Evolutionary conservation across 345 rosid genomes (phyloP), one percentile per base, ranked within the genome.

Genomic region (Euclidium syriacum): DNA sequence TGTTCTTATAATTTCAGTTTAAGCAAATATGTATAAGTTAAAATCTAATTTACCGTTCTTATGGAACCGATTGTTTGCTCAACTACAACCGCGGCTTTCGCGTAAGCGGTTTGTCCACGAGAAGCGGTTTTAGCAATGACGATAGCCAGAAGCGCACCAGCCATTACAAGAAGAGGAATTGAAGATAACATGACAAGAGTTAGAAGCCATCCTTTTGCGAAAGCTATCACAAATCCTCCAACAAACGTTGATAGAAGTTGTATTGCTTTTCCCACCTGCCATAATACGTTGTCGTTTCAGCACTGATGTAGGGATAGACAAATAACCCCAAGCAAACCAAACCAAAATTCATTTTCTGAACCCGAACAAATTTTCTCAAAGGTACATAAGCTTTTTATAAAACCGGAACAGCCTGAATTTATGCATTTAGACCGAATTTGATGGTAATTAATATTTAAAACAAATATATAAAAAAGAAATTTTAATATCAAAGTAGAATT

Each of bases 51-150:
- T 80, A 91, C 98, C 30, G 95, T 91, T 83, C 87, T 68, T 38
- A 91, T 91, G 5, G 96, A 84, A 41, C 98, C 85, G 47, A 85
- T 77, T 0, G 90, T 84, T 68, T 91, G 91, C 47, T 85, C 96
- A 14, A 85, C 96, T 6, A 84, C 78, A 43, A 65, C 36, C 3
- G 96, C 85, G 24, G 98, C 95, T 70, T 85, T 76, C 0, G 84
- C 90, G 52, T 91, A 88, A 55, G 95, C 91, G 39, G 17, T 71
- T 67, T 84, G 88, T 48, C 96, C 91, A 2, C 57, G 80, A 26
- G 92, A 64, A 64, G 95, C 81, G 73, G 74, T 77, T 79, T 74
- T 88, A 20, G 88, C 44, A 10, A 91, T 66, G 41, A 75, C 24
- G 12, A 83, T 11, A 15, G 95, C 78, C 39, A 86, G 59, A 55